A percentile compares a stretch with the other conserved stretches of the same genome.
Evolutionary conservation across 2,329 filamentous ascomycete species (phyloP).

Genomic region (Knufia fluminis): DNA sequence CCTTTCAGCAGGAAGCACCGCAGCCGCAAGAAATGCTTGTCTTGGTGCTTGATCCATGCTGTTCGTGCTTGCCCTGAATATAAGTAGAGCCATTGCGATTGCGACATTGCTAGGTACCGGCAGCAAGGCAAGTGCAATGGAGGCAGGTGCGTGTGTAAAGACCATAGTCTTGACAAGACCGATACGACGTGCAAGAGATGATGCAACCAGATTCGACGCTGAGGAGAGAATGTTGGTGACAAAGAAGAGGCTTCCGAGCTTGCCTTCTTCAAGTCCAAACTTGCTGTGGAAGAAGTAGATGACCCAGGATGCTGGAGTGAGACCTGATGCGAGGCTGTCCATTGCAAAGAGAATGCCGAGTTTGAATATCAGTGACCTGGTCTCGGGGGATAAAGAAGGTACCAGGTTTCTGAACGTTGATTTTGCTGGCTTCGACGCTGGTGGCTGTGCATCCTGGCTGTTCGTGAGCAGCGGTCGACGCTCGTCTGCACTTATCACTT

Average conservation of each 20-base stretch:
- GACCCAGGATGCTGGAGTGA: constrained; percentile 49
- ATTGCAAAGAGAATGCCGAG: constrained; percentile 59
- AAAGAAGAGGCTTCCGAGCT: constrained; percentile 47
- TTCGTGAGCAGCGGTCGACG: background rate
- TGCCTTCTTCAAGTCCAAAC: constrained; percentile 43
- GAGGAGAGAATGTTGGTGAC: constrained; percentile 36
- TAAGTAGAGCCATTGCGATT: constrained; percentile 50
- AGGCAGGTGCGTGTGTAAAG: constrained; percentile 62
- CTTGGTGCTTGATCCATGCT: constrained; percentile 65
- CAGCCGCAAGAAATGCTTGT: constrained; percentile 58
- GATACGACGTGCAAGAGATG: constrained; percentile 56
- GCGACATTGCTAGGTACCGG: constrained; percentile 46
- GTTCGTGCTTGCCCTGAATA: constrained; percentile 53
- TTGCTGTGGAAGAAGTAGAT: constrained; percentile 49
- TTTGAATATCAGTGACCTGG: constrained; percentile 45
- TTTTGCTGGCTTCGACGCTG: background rate
- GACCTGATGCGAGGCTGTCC: constrained; percentile 60
- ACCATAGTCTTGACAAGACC: constrained; percentile 59
- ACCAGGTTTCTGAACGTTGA: constrained; percentile 29
- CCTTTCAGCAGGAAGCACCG: constrained; percentile 55
- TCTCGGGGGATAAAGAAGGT: constrained; percentile 50
- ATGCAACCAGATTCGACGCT: constrained; percentile 42
- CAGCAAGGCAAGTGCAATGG: constrained; percentile 56
- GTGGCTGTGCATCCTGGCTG: background rate
- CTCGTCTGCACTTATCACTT: background rate